Base-by-base conservation (phyloP, 2,329 filamentous ascomycete genomes). In the Pseudocercospora vitis region DNA sequence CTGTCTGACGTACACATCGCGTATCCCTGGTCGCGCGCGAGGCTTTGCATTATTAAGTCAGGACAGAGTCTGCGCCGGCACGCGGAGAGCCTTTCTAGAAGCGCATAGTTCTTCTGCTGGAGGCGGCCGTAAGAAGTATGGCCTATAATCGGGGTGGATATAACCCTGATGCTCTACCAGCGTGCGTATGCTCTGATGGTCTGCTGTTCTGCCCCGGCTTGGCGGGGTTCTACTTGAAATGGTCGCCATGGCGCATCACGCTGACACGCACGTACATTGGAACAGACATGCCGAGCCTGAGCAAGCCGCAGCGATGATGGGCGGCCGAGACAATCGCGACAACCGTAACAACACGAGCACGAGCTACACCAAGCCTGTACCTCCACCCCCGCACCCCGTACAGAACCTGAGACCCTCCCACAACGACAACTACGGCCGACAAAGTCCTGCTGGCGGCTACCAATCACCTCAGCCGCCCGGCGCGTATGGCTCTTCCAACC, bases 91-190 rank as follows among this genome's bases (percentile, higher is more conserved):
- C 24, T 24, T 28, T 45, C 24, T 45, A 45, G 42, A 28, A 45
- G 42, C 6, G 6, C 26, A 11, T 6, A 8, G 42, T 45, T n/a
- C n/a, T n/a, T n/a, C n/a, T n/a, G 42, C 42, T 45, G 42, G 18
- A 45, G 26, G 42, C 24, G n/a, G 26, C 42, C 28, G 14, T 14
- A n/a, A n/a, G 24, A 42, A 23, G 19, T 42, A 97, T 97, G 92
- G 92, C 92, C 52, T 97, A 97, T 80, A 95, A 95, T 75, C 85
- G 85, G 72, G 83, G 87, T 52, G 42, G 42, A 7, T 94, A 91
- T 77, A 95, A 99, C 73, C 91, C 91, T 28, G 92, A 99, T 78
- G 89, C 91, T 70, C 84, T 99, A 60, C 92, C 92, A 70, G 90
- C 90, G 88, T 94, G 80, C 76, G 86, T 75, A 37, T 33, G n/a